Evolutionary conservation across 2,329 filamentous ascomycete genomes (phyloP).

Genomic region (Pyrenophora graminea): DNA sequence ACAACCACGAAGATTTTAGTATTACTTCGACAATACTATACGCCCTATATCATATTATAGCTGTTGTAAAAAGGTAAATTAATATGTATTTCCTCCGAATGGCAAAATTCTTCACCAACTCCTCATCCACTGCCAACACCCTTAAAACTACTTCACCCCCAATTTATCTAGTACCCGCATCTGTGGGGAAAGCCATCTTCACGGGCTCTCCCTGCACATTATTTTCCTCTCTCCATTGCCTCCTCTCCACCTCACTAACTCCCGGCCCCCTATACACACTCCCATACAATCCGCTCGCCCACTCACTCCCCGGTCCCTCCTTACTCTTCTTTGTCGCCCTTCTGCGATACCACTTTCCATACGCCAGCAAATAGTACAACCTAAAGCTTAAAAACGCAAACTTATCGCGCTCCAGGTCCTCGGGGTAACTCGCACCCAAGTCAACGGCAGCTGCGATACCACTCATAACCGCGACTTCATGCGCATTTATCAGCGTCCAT

Average conservation of each 20-base stretch:
- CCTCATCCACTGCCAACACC: neutral
- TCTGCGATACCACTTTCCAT: constrained; percentile 64
- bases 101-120: neutral
- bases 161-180: constrained; percentile 19
- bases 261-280: constrained; percentile 65
- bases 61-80: no score
- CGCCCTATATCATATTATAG: no score
- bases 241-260: constrained; percentile 57
- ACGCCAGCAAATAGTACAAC: constrained; percentile 64
- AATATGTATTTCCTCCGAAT: no score
- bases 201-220: constrained; percentile 23
- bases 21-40: no score
- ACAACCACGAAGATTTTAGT: no score
- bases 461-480: constrained; percentile 72
- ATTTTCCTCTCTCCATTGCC: constrained; percentile 59
- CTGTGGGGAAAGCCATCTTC: constrained; percentile 8
- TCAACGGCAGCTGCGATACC: constrained; percentile 73
- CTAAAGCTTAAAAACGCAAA: constrained; percentile 66
- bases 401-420: constrained; percentile 64
- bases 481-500: constrained; percentile 72
- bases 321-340: constrained; percentile 48
- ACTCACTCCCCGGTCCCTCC: constrained; percentile 57
- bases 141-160: constrained; percentile 11
- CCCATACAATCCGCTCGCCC: constrained; percentile 63
- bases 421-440: constrained; percentile 67